Base-by-base conservation (phyloP, 78 protist species). In the Dictyostelium discoideum region DNA sequence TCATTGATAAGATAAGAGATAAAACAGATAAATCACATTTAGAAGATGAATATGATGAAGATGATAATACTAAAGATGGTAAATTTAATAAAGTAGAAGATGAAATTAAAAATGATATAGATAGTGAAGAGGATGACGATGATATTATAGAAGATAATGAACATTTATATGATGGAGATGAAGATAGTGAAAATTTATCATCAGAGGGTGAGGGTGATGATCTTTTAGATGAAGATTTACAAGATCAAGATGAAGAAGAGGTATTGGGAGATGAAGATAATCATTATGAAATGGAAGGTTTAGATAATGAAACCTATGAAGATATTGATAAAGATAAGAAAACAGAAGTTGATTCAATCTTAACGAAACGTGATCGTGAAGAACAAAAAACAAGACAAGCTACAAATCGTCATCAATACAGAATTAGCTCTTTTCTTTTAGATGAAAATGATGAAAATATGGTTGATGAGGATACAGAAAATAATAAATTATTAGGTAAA, bases 121-220 rank as follows among this genome's bases (percentile, higher is more conserved):
- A 72, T n/a, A 32, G 44, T 0, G 93, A 84, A 14, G 84, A 84
- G 3, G 84, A 72, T 48, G 96, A 67, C 18, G 86, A 84, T 46
- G 87, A 85, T 29, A 85, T 77, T 78, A 13, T 50, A n/a, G 76
- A 63, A 60, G 87, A 40, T 29, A 37, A 3, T 10, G 54, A 20
- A 37, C 84, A 87, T 18, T 54, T 50, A 11, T 87, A 87, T 40
- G 87, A 90, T 81, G 96, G 73, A 44, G 92, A 87, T 80, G 93
- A 85, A 65, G 92, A 85, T 79, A 60, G 20, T 60, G 69, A 40
- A 77, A 20, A 3, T 22, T 5, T n/a, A 22, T 90, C 95, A 46
- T 54, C 73, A 11, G 93, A 87, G 18, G 87, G 96, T 81, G 96
- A 81, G 65, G 92, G 93, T 86, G 93, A 85, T 80, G 92, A 85